Conservation (phyloP, 1,139 yeast species). For the Suhomyces taliae region DNA sequence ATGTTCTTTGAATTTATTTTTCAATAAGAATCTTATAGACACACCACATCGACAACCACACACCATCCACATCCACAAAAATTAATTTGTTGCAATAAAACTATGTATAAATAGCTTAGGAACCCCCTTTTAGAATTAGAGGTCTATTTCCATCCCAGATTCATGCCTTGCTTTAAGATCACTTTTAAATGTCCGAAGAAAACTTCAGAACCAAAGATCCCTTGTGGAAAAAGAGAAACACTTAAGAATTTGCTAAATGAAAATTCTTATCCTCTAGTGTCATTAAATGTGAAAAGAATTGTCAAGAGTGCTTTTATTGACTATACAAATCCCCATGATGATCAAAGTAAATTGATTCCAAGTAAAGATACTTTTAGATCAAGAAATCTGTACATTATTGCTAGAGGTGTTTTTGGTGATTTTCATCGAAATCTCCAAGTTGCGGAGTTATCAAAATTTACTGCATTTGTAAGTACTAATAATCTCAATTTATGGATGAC, state of each 20-base stretch:
- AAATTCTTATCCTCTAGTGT: neutral
- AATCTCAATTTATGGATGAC: too few relatives aligned
- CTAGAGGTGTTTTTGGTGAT: conserved; percentile 19
- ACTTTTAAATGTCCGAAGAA: neutral
- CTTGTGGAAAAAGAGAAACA: neutral
- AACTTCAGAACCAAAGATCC: too few relatives aligned
- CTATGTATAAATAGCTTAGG: too few relatives aligned
- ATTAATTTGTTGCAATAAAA: too few relatives aligned
- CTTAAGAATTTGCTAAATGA: neutral
- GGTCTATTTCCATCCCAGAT: too few relatives aligned
- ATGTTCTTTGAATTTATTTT: neutral
- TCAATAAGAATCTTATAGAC: too few relatives aligned
- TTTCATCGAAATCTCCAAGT: neutral
- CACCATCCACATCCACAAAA: neutral
- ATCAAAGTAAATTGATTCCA: neutral
- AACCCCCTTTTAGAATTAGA: too few relatives aligned
- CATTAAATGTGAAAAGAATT: neutral
- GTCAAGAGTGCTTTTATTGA: neutral
- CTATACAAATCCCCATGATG: neutral
- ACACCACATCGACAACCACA: too few relatives aligned
- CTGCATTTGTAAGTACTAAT: conserved; percentile 20
- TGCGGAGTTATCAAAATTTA: conserved; percentile 8
- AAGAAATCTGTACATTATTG: conserved; percentile 23
- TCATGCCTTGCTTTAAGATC: neutral
- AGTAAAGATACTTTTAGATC: conserved; percentile 14